phyloP scores from a whole-genome alignment of 2,329 filamentous ascomycete genomes.

The Plenodomus tracheiphilus region DNA sequence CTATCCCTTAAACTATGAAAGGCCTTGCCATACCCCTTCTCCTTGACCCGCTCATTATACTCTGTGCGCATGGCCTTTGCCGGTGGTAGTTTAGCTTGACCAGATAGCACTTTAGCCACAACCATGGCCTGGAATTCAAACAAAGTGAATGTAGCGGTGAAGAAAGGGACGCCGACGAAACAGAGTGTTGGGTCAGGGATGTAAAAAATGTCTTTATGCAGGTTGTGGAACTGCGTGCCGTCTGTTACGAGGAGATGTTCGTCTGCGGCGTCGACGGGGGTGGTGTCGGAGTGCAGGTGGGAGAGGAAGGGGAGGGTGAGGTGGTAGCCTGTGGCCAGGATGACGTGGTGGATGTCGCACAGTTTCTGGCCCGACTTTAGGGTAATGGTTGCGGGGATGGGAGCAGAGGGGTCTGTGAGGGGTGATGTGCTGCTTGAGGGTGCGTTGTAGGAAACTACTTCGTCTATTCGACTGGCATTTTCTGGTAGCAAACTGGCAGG shows the following conservation, averaged over 20 bases:
- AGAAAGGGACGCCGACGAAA: slow-evolving; percentile 68
- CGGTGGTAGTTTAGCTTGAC: slow-evolving; percentile 53
- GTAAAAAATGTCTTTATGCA: slow-evolving; percentile 73
- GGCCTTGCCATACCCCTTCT: slow-evolving; percentile 47
- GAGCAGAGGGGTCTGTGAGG: slow-evolving; percentile 19
- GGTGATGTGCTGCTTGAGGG: neutral
- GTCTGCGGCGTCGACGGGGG: slow-evolving; percentile 52
- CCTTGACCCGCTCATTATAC: slow-evolving; percentile 41
- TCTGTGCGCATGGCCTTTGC: slow-evolving; percentile 49
- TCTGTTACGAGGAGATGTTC: slow-evolving; percentile 64
- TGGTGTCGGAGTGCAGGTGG: slow-evolving; percentile 53
- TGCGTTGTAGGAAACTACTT: slow-evolving; percentile 54
- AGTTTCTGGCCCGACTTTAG: slow-evolving; percentile 59
- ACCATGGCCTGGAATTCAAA: slow-evolving; percentile 72
- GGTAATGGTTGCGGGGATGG: slow-evolving; percentile 56
- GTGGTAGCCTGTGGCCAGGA: slow-evolving; percentile 71
- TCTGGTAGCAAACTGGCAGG: slow-evolving; percentile 57
- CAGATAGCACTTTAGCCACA: slow-evolving; percentile 60
- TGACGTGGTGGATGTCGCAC: slow-evolving; percentile 61
- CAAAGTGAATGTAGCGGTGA: slow-evolving; percentile 68
- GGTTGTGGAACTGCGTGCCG: slow-evolving; percentile 65
- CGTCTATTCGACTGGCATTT: slow-evolving; percentile 57
- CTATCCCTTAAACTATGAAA: slow-evolving; percentile 51
- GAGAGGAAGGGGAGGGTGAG: slow-evolving; percentile 67
- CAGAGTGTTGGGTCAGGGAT: slow-evolving; percentile 66